These are phyloP conservation scores for Fusarium hostae DNA, from an alignment of 2,329 filamentous ascomycete genomes.

Conservation along the genomic window DNA sequence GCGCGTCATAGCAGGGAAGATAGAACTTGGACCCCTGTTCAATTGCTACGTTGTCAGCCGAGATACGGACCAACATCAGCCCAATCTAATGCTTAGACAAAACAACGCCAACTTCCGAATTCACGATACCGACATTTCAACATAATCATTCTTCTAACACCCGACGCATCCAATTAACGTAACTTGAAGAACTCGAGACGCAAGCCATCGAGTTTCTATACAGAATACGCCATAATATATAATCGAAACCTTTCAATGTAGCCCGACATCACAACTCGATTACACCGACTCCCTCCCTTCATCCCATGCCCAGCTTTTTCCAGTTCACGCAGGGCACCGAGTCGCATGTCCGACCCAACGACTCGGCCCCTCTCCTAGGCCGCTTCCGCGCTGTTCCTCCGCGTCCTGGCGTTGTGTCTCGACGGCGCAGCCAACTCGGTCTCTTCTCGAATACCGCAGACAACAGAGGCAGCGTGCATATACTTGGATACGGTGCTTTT, in stretches of 20 bases:
- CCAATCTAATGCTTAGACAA: conserved; percentile 19
- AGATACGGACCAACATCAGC: conserved; percentile 20
- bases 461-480: conserved; percentile 64
- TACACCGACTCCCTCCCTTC: conserved; percentile 21
- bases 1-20: conserved; percentile 29
- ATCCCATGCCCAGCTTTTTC: conserved; percentile 72
- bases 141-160: background rate
- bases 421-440: conserved; percentile 52
- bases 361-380: conserved; percentile 70
- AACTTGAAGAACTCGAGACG: background rate
- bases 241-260: conserved; percentile 34
- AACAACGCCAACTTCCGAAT: conserved; percentile 14
- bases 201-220: background rate
- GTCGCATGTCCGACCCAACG: conserved; percentile 62
- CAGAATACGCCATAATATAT: background rate
- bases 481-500: conserved; percentile 64
- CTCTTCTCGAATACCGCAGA: conserved; percentile 51
- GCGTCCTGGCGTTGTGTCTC: conserved; percentile 46
- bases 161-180: background rate
- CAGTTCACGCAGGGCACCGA: conserved; percentile 74
- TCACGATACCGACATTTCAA: conserved; percentile 21
- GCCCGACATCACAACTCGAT: conserved; percentile 20
- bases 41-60: conserved; percentile 14
- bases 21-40: conserved; percentile 31
- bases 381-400: conserved; percentile 72